Base-by-base conservation (phyloP, 192 early-diverging fungal genomes). In the Coemansia sp. region DNA sequence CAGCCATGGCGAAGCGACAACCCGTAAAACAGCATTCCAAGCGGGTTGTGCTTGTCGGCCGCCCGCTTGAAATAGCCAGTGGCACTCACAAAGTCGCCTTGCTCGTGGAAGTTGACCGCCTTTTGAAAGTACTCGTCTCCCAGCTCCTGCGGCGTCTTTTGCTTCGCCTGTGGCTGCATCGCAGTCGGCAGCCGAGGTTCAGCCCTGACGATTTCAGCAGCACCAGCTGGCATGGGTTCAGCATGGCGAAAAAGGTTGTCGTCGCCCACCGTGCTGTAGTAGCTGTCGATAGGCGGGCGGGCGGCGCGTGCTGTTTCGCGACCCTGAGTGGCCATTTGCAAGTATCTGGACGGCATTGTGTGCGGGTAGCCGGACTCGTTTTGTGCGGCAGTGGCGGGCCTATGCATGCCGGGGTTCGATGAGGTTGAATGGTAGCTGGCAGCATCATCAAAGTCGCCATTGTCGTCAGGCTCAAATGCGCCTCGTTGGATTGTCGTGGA, bases 1-100 rank as follows among this genome's bases (percentile, higher is more conserved):
- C 91, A 92, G 35, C 91, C 91, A 70, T 92, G 91, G 14, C 91
- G 85, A 14, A 90, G 78, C 14, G 91, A 88, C 37, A 92, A 70
- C 2, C 91, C 91, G 64, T 89, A 90, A 66, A 92, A 85, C 57
- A 90, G 77, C 77, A 90, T 85, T 10, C 89, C 89, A 1, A 90
- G 75, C 13, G 89, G 87, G 60, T 84, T 86, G 11, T 85, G 80
- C 31, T 69, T 59, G 61, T 90, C 84, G 6, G 91, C 89, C 4
- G 89, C 89, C 18, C 86, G 84, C 39, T 87, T 80, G 70, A 89
- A 89, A 61, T 89, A 90, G 10, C 82, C 75, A 6, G 90, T 89
- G 6, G 90, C 89, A 56, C 89, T 89, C 42, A 83, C 87, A 12
- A 92, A 77, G 31, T 92, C 85, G 14, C 88, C 86, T 26, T 81